Evolutionary conservation across 805 yeast genomes (phyloP).

Genomic region (Ogataea neopini): DNA sequence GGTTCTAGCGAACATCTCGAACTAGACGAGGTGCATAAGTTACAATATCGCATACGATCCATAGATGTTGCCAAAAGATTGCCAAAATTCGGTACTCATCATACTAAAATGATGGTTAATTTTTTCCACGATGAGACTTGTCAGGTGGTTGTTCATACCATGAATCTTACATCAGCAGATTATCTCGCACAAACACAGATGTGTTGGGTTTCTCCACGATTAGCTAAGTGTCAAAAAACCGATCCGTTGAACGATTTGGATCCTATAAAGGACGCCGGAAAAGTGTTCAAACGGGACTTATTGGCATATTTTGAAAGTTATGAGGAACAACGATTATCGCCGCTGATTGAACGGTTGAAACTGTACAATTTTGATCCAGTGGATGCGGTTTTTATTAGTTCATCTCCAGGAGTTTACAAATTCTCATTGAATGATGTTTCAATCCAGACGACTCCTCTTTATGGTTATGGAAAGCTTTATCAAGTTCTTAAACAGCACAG

Average conservation of each 20-base stretch:
- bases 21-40: slow-evolving; percentile 35
- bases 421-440: slow-evolving; percentile 18
- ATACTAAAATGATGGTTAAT: slow-evolving; percentile 68
- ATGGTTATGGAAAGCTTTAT: slow-evolving; percentile 50
- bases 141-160: slow-evolving; percentile 58
- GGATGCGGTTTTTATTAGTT: slow-evolving; percentile 54
- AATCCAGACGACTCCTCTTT: slow-evolving; percentile 22
- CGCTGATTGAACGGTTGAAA: slow-evolving; percentile 33
- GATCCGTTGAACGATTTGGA: slow-evolving; percentile 8
- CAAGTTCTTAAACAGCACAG: slow-evolving; percentile 40
- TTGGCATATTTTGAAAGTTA: slow-evolving; percentile 47
- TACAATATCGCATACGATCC: slow-evolving; percentile 22
- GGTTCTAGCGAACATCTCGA: slow-evolving; percentile 28
- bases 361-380: slow-evolving; percentile 47
- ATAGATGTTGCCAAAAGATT: slow-evolving; percentile 32
- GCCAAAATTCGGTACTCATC: slow-evolving; percentile 51
- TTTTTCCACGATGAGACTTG: slow-evolving; percentile 45
- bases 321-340: slow-evolving; percentile 29
- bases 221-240: slow-evolving; percentile 16
- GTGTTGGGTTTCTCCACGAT: slow-evolving; percentile 60
- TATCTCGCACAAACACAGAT: slow-evolving; percentile 61
- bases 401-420: slow-evolving; percentile 48
- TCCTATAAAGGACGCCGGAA: slow-evolving; percentile 19
- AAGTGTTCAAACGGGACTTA: slow-evolving; percentile 47
- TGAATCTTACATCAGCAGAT: slow-evolving; percentile 58